Conservation (phyloP, 169 alveolate species). For the Besnoitia besnoiti region DNA sequence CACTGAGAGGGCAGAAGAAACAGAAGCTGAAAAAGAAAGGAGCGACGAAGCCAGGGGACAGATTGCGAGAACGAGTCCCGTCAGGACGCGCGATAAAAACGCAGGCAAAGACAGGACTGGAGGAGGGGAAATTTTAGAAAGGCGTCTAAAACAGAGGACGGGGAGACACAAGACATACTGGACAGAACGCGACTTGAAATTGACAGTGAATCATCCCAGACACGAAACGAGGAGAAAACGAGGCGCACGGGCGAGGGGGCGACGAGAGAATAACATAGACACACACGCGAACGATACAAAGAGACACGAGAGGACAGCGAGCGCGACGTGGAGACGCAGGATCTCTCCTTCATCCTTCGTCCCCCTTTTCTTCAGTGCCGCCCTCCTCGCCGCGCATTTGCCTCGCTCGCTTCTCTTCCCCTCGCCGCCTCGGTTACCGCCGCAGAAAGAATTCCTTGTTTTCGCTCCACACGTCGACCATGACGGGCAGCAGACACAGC, state of each 20-base stretch:
- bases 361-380: background rate
- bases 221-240: background rate
- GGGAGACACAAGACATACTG: no score
- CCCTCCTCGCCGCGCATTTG: background rate
- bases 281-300: no score
- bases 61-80: background rate
- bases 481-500: background rate
- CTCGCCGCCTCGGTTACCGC: background rate
- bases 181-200: no score
- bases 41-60: background rate
- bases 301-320: no score
- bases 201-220: no score
- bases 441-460: background rate
- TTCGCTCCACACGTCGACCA: background rate
- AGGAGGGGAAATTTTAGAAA: background rate
- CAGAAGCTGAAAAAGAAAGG: background rate
- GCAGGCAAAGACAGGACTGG: background rate
- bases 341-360: no score
- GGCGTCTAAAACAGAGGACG: no score
- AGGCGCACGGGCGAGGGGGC: background rate
- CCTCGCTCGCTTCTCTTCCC: background rate
- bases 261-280: background rate
- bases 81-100: background rate
- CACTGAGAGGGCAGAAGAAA: background rate
- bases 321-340: no score